A percentile compares a stretch with the other conserved stretches of the same genome.
Conservation (phyloP, 2,329 filamentous ascomycete genomes). For the Botrytis pseudocinerea region DNA sequence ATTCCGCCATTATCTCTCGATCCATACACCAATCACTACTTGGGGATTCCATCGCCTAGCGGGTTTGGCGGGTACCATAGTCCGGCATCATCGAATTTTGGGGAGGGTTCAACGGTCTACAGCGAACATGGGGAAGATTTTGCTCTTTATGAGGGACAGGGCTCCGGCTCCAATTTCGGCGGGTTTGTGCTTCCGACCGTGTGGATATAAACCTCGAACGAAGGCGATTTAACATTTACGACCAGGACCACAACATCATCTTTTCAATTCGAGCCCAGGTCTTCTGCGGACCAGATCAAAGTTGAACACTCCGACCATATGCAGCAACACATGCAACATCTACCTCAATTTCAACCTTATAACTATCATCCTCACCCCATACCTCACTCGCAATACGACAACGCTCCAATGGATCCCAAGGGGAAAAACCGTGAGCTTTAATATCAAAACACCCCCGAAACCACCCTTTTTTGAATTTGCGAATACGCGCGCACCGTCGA, state of each 20-base stretch:
- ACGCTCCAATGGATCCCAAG: conserved; percentile 35
- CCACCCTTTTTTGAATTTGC: conserved; percentile 29
- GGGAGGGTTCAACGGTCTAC: conserved; percentile 62
- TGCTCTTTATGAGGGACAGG: conserved; percentile 41
- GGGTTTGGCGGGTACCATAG: conserved; percentile 55
- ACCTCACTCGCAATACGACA: conserved; percentile 33
- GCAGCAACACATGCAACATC: conserved; percentile 26
- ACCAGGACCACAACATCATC: conserved; percentile 38
- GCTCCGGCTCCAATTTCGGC: conserved; percentile 40
- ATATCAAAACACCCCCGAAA: conserved; percentile 27
- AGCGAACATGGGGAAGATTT: conserved; percentile 60
- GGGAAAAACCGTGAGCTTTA: conserved; percentile 40
- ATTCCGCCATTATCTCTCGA: conserved; percentile 56
- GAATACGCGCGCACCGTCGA: conserved; percentile 13
- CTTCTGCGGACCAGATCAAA: conserved; percentile 32
- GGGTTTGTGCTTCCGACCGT: conserved; percentile 43
- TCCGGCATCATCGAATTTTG: conserved; percentile 62
- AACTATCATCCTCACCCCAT: conserved; percentile 29
- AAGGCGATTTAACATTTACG: conserved; percentile 40
- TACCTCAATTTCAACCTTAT: conserved; percentile 25
- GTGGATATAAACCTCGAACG: conserved; percentile 42
- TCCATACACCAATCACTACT: conserved; percentile 58
- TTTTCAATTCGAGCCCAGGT: conserved; percentile 35
- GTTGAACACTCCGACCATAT: conserved; percentile 31
- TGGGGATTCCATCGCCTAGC: conserved; percentile 63